Base-by-base conservation (phyloP, 805 yeast species). In the Ogataea angusta region DNA sequence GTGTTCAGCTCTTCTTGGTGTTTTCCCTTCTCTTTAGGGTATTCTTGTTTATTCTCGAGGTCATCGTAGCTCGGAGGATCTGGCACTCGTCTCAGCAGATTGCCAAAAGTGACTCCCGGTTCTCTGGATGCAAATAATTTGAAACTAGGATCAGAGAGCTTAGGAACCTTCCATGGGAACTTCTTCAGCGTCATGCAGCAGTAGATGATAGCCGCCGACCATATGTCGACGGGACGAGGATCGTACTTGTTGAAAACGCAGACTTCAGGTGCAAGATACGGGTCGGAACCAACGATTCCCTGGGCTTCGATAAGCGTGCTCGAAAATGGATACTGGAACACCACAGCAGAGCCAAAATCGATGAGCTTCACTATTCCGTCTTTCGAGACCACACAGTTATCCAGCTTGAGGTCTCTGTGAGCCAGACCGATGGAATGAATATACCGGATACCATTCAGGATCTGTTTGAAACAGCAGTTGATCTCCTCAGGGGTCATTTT, bases 161-260 rank as follows among this genome's bases (percentile, higher is more conserved):
- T 83, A 7, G 97, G 96, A 6, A 87, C 86, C 59, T 87, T 88
- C 96, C 96, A 89, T 7, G 96, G 96, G 66, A 89, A 89, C 66
- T 88, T 85, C 58, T 87, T 83, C 60, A 89, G 70, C 44, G 86
- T 77, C 96, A 89, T 88, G 68, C 96, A 89, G 51, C 95, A 86
- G 63, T 85, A 85, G 35, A 89, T 85, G 45, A 89, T 87, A 7
- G 95, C 96, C 24, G 80, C 80, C 6, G 95, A 85, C 97, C 97
- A 89, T 33, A 89, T 78, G 66, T 89, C 97, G 6, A 89, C 95
- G 1, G 96, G 95, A 49, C 95, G 74, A 12, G 96, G 96, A 59
- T 86, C 95, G 57, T 89, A 89, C 47, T 82, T 82, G 51, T 78
- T 70, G 59, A 85, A 83, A 8, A 87, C 85, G 47, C 90, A 77